Evolutionary conservation across 192 early-diverging fungal species (phyloP).

Genomic region (Coemansia sp.): DNA sequence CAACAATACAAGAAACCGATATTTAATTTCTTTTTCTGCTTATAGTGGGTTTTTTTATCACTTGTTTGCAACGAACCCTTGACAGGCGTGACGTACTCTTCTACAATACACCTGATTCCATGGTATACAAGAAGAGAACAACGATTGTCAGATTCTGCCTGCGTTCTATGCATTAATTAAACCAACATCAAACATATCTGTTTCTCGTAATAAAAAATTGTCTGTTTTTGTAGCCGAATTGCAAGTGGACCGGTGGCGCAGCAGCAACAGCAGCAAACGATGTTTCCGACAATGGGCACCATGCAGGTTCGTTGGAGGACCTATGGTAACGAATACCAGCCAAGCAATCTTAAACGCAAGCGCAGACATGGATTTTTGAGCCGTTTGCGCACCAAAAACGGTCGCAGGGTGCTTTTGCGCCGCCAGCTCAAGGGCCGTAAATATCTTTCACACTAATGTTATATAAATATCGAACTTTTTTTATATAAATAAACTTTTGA

Average conservation of each 20-base stretch:
- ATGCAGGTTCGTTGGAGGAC: slow-evolving; percentile 74
- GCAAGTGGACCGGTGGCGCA: slow-evolving; percentile 14
- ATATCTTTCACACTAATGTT: slow-evolving; percentile 69
- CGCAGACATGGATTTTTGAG: slow-evolving; percentile 88
- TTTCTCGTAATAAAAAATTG: background rate
- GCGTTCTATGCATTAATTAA: slow-evolving; percentile 7
- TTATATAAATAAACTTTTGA: background rate
- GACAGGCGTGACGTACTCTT: no score
- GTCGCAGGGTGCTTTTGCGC: slow-evolving; percentile 72
- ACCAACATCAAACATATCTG: background rate
- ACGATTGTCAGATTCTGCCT: no score
- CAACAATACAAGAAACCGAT: no score
- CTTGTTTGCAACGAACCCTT: no score
- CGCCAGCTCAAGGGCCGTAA: slow-evolving; percentile 88
- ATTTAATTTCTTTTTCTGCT: no score
- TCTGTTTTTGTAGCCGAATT: slow-evolving; percentile 6
- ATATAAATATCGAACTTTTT: background rate
- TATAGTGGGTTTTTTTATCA: no score
- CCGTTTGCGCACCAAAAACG: slow-evolving; percentile 73
- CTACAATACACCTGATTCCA: no score
- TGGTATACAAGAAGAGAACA: no score
- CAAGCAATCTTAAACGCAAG: slow-evolving; percentile 86
- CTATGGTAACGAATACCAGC: slow-evolving; percentile 92
- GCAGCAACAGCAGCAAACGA: background rate
- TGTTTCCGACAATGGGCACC: slow-evolving; percentile 2